phyloP scores from a whole-genome alignment of 139 green algal species.

The Yamagishiella unicocca region DNA sequence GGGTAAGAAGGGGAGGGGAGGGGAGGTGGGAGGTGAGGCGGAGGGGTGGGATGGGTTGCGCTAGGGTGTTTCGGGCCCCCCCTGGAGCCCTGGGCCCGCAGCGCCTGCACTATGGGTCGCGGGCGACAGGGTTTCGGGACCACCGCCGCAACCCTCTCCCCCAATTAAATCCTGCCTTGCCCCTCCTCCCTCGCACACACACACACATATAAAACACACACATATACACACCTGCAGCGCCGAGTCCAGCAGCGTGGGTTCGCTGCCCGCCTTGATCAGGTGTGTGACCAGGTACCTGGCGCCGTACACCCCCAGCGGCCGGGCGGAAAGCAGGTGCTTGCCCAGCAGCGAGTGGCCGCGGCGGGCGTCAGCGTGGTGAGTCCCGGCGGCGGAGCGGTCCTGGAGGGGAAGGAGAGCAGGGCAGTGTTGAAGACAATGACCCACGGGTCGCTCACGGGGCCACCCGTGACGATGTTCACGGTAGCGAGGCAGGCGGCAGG shows the following conservation, averaged over 20 bases:
- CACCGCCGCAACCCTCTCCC: too few species aligned
- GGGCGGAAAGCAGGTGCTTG: constrained; percentile 13
- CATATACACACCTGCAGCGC: constrained; percentile 9
- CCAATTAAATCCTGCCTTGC: too few species aligned
- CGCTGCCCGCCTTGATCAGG: constrained; percentile 32
- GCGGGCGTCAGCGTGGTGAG: constrained; percentile 19
- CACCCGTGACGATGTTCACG: too few species aligned
- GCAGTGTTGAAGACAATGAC: too few species aligned
- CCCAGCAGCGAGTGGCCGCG: constrained; percentile 27
- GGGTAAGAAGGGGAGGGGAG: not conserved
- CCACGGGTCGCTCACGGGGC: too few species aligned
- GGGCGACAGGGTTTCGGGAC: too few species aligned
- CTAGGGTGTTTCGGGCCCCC: too few species aligned
- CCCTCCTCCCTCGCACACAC: not conserved
- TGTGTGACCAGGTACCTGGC: constrained; percentile 40
- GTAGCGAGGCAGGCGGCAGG: too few species aligned
- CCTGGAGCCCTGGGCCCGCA: too few species aligned
- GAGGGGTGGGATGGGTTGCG: too few species aligned
- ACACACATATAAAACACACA: not conserved
- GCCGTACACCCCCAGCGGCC: constrained; percentile 29
- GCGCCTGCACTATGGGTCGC: too few species aligned
- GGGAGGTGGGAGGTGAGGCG: not conserved
- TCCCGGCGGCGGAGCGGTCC: constrained; percentile 23
- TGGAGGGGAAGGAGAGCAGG: not conserved
- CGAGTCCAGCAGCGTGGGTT: constrained; percentile 30